phyloP scores from a whole-genome alignment of 192 early-diverging fungal species.

The Dissophora globulifera region DNA sequence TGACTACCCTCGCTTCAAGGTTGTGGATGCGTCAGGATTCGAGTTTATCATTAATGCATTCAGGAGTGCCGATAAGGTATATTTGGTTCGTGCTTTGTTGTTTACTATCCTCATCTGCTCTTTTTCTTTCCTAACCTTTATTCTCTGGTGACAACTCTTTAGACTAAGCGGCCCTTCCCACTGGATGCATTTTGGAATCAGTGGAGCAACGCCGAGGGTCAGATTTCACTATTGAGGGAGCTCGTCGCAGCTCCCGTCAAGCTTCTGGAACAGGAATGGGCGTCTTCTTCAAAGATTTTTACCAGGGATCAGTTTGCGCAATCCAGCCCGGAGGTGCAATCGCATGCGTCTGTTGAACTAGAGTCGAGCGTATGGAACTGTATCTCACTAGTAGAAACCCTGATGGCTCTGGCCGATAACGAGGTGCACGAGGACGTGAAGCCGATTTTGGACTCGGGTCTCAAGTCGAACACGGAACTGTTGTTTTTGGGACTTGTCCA shows the following conservation, averaged over 20 bases:
- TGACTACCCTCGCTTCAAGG: slow-evolving; percentile 70
- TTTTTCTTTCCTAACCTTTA: no score
- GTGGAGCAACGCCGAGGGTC: slow-evolving; percentile 78
- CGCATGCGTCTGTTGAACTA: slow-evolving; percentile 58
- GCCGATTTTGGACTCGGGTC: slow-evolving; percentile 68
- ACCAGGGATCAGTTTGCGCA: slow-evolving; percentile 63
- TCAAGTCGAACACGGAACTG: slow-evolving; percentile 77
- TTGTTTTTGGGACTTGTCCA: slow-evolving; percentile 78
- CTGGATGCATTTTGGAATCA: slow-evolving; percentile 73
- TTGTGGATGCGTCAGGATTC: slow-evolving; percentile 66
- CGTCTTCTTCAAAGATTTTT: slow-evolving; percentile 62
- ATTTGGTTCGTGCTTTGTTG: not conserved
- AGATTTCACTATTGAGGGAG: slow-evolving; percentile 75
- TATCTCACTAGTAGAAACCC: slow-evolving; percentile 76
- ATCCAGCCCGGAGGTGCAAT: slow-evolving; percentile 55
- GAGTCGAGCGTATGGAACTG: slow-evolving; percentile 72
- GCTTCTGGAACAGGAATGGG: slow-evolving; percentile 66
- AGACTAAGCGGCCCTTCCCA: slow-evolving; percentile 75
- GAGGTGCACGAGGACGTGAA: slow-evolving; percentile 69
- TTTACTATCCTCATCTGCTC: not conserved
- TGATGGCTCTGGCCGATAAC: slow-evolving; percentile 66
- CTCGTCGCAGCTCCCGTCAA: slow-evolving; percentile 67
- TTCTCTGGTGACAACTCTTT: slow-evolving; percentile 9
- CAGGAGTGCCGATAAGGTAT: slow-evolving; percentile 67
- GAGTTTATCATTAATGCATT: slow-evolving; percentile 71